A percentile compares a stretch with the other conserved stretches of the same genome.
Evolutionary conservation across 768 basidiomycete species (phyloP).

Genomic region (Xerocomellus amylosporus): DNA sequence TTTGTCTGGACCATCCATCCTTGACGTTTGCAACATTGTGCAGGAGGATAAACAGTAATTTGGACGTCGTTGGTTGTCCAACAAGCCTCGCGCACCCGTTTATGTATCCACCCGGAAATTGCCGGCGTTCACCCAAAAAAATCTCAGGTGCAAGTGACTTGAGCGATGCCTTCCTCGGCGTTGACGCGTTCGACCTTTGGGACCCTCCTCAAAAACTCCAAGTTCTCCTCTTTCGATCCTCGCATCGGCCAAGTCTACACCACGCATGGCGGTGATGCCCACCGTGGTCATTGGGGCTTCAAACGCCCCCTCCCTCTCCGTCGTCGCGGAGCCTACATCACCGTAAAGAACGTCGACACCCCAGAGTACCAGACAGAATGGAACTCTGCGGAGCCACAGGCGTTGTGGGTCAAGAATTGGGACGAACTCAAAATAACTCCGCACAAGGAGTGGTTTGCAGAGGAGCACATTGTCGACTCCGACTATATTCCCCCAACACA

Average conservation of each 20-base stretch:
- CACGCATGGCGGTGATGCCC: slow-evolving; percentile 62
- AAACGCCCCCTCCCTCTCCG: slow-evolving; percentile 77
- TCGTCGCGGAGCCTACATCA: slow-evolving; percentile 60
- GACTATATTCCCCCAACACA: slow-evolving; percentile 23
- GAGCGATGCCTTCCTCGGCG: slow-evolving; percentile 19
- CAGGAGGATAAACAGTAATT: slow-evolving; percentile 75
- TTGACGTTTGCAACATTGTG: slow-evolving; percentile 35
- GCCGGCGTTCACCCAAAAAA: slow-evolving; percentile 16
- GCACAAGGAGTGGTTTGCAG: slow-evolving; percentile 9
- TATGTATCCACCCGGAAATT: slow-evolving; percentile 33
- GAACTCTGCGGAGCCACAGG: slow-evolving; percentile 62
- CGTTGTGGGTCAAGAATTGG: slow-evolving; percentile 63
- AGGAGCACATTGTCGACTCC: slow-evolving; percentile 25
- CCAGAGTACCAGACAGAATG: slow-evolving; percentile 76
- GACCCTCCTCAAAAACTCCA: slow-evolving; percentile 73
- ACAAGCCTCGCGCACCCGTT: slow-evolving; percentile 3
- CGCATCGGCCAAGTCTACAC: slow-evolving; percentile 76
- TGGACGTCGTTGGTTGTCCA: slow-evolving; percentile 57
- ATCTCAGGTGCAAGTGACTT: background rate
- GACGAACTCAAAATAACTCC: slow-evolving; percentile 48
- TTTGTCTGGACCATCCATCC: slow-evolving; percentile 88
- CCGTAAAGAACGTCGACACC: slow-evolving; percentile 66
- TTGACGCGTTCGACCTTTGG: slow-evolving; percentile 67
- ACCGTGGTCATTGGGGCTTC: slow-evolving; percentile 81
- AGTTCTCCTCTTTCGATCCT: slow-evolving; percentile 79